Evolutionary conservation across 331 rosid genomes (phyloP), one percentile per base, ranked within the genome.

Genomic region (Pyrus hybrid): DNA sequence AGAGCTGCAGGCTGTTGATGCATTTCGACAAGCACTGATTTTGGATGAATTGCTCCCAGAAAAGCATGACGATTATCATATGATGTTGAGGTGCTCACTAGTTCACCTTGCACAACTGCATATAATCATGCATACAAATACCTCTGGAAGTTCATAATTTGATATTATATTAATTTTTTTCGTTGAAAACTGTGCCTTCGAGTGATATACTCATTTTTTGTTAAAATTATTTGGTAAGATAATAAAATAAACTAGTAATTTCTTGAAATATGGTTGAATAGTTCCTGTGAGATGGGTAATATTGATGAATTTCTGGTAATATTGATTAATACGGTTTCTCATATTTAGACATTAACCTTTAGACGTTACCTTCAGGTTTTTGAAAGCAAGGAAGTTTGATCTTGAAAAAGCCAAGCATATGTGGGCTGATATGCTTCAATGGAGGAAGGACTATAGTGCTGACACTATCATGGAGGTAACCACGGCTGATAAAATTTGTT

Each of bases 341-440:
- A 18, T 2, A 28, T 35, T 22, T 41, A 61, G 3, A 61, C 49
- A 3, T 6, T 23, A 20, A 16, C 8, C 51, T 71, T 71, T 70
- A 63, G 60, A 70, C 51, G 3, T 26, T 43, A 65, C 41, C 70
- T 28, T 23, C 85, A 94, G 99, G 81, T 94, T 92, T 78, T 82
- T 94, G 35, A 94, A 94, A 82, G 99, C 99, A 69, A 92, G 99
- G 79, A 94, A 92, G 75, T 90, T 94, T 72, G 99, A 94, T 74
- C 62, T 84, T 43, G 97, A 94, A 73, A 94, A 88, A 29, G 97
- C 99, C 70, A 94, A 92, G 91, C 88, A 87, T 86, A 94, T 94
- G 99, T 94, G 97, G 97, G 93, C 91, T 3, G 97, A 94, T 81
- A 94, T 94, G 99, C 88, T 94, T 62, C 91, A 89, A 71, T 94